A percentile compares a stretch with the other conserved stretches of the same genome.
Evolutionary conservation across 2,329 filamentous ascomycete species (phyloP).

Genomic region (Pezicula rhizophila): DNA sequence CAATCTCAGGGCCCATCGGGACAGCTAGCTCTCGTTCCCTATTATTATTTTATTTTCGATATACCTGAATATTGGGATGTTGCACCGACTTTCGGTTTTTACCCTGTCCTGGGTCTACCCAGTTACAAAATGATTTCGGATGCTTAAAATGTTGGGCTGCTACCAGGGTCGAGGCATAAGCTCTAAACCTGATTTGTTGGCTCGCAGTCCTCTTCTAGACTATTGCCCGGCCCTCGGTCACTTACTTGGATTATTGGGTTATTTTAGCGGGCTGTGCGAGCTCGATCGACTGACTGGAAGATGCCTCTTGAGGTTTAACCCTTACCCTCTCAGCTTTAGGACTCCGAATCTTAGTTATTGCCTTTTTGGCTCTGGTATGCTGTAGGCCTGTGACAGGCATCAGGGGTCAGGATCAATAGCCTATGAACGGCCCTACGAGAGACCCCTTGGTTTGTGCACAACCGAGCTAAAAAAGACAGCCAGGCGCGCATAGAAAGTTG

Average conservation of each 20-base stretch:
- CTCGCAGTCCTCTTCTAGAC: not conserved
- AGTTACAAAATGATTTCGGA: not conserved
- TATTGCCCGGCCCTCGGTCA: not conserved
- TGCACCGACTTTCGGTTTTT: not conserved
- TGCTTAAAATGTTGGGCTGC: not conserved
- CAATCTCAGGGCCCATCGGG: no score
- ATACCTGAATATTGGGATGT: not conserved
- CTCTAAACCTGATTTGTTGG: not conserved
- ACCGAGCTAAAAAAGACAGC: constrained; percentile 10
- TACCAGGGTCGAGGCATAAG: not conserved
- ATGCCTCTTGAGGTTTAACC: not conserved
- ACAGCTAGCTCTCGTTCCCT: no score
- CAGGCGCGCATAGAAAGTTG: constrained; percentile 8
- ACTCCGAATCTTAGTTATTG: not conserved
- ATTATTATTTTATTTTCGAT: not conserved
- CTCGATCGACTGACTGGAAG: not conserved
- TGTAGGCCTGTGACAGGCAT: constrained; percentile 7
- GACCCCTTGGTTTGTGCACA: constrained; percentile 12
- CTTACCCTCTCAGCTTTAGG: not conserved
- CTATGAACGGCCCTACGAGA: constrained; percentile 6
- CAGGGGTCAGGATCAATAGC: not conserved
- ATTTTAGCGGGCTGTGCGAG: constrained; percentile 1
- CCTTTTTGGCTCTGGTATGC: not conserved
- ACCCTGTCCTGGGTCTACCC: not conserved
- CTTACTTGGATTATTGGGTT: not conserved